These are phyloP conservation scores for Melastoma candidum DNA, from an alignment of 441 rosid species.

Conservation along the genomic window DNA sequence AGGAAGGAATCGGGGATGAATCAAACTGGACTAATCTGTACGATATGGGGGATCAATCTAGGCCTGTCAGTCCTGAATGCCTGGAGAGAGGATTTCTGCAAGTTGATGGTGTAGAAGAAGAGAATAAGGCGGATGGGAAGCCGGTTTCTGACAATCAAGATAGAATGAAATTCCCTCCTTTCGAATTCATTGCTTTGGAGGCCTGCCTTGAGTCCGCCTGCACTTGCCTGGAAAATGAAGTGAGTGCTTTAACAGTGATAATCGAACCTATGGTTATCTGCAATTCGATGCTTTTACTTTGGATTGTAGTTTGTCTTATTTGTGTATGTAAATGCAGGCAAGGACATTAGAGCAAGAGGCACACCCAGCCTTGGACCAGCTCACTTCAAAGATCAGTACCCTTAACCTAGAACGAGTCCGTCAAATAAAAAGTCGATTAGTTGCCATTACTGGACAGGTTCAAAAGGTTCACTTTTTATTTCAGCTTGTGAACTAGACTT, in stretches of 20 bases:
- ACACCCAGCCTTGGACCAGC: conserved; percentile 80
- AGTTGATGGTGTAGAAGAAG: conserved; percentile 28
- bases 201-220: conserved; percentile 91
- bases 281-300: neutral
- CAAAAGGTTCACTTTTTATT: conserved; percentile 49
- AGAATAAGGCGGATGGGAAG: conserved; percentile 39
- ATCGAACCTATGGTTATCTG: neutral
- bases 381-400: conserved; percentile 89
- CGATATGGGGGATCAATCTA: conserved; percentile 32
- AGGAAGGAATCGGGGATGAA: conserved; percentile 50
- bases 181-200: conserved; percentile 81
- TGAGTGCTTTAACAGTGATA: conserved; percentile 14
- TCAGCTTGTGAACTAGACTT: neutral
- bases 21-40: conserved; percentile 29
- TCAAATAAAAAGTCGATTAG: conserved; percentile 83
- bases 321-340: conserved; percentile 29
- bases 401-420: conserved; percentile 83
- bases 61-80: conserved; percentile 19
- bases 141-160: conserved; percentile 53
- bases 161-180: conserved; percentile 65
- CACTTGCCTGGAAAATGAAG: conserved; percentile 79
- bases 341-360: conserved; percentile 75
- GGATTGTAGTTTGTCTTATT: conserved; percentile 6
- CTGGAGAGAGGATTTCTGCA: conserved; percentile 21
- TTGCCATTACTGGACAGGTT: conserved; percentile 86